Evolutionary conservation across 1,284 basidiomycete species (phyloP), one percentile per base, ranked within the genome.

Genomic region (Peniophora sp.): DNA sequence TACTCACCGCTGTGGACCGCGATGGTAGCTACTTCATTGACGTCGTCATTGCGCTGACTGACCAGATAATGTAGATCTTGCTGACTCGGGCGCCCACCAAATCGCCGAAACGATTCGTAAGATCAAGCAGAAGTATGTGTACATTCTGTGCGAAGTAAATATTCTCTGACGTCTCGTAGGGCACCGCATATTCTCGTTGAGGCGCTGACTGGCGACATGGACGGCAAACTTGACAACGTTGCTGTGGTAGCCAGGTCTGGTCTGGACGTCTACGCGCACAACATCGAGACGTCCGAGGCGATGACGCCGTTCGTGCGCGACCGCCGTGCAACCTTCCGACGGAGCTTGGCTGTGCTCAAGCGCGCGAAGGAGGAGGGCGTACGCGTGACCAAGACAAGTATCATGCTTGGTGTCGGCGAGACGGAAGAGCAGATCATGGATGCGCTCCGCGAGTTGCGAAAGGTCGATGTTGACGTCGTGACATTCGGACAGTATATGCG

Each of bases 401-500:
- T 99, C 59, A 99, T 99, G 97, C 82, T 99, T 43, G 97, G 97
- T 51, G 87, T 99, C 2, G 97, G 97, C 2, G 97, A 99, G 72
- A 79, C 76, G 44, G 83, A 89, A 51, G 84, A 87, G 5, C 92
- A 99, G 65, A 64, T 99, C 2, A 70, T 89, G 65, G 82, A 89
- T 62, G 85, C 95, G 1, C 75, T 99, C 3, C 78, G 80, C 74
- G 96, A 96, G 58, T 78, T 99, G 2, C 85, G 96, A 41, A 86
- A 85, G 56, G 75, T 83, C 36, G 78, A 93, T 55, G 96, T 99
- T 34, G 95, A 99, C 64, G 96, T 99, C 9, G 95, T 99, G 27
- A 99, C 97, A 0, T 98, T 99, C 64, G 97, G 97, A 1, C 97
- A 99, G 72, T 99, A 99, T 70, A 99, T 99, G 97, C 86, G 97